Conservation (phyloP, 2,329 filamentous ascomycete genomes). For the Colletotrichum tanaceti region DNA sequence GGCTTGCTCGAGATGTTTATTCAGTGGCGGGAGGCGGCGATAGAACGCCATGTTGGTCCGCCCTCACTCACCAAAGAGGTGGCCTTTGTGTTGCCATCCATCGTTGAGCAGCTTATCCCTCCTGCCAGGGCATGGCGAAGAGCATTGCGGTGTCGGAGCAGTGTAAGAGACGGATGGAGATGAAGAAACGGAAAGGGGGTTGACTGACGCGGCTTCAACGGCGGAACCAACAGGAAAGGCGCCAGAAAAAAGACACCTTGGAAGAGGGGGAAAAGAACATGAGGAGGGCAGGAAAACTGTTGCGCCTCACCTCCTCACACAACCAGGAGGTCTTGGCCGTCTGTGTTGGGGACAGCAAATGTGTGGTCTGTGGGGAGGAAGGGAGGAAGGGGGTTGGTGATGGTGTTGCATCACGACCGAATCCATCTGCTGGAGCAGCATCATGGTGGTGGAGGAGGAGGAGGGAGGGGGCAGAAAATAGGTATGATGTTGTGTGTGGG, state of each 20-base stretch:
- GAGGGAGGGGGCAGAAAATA: neutral
- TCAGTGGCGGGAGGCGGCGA: constrained; percentile 5
- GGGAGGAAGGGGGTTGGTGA: constrained; percentile 3
- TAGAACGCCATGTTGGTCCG: neutral
- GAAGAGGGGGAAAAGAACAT: neutral
- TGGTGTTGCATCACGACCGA: constrained; percentile 18
- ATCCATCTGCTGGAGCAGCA: neutral
- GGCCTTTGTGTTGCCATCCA: neutral
- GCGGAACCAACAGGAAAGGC: constrained; percentile 9
- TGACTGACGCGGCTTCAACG: neutral
- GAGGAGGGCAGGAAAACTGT: constrained; percentile 18
- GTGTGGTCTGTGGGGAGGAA: constrained; percentile 9
- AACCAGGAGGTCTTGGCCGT: constrained; percentile 34
- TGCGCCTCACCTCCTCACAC: constrained; percentile 22
- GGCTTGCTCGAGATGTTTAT: neutral
- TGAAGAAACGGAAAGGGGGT: constrained; percentile 25
- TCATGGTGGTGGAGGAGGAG: neutral
- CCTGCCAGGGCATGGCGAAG: neutral
- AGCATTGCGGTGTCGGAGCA: constrained; percentile 14
- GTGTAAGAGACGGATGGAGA: constrained; percentile 30
- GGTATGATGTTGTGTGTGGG: too few species aligned
- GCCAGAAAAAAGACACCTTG: constrained; percentile 1
- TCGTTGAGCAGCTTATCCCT: constrained; percentile 1
- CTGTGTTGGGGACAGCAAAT: constrained; percentile 29
- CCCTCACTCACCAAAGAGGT: neutral